Evolutionary conservation across 2,329 filamentous ascomycete genomes (phyloP), one percentile per base, ranked within the genome.

Genomic region (Cercospora nicotianae): DNA sequence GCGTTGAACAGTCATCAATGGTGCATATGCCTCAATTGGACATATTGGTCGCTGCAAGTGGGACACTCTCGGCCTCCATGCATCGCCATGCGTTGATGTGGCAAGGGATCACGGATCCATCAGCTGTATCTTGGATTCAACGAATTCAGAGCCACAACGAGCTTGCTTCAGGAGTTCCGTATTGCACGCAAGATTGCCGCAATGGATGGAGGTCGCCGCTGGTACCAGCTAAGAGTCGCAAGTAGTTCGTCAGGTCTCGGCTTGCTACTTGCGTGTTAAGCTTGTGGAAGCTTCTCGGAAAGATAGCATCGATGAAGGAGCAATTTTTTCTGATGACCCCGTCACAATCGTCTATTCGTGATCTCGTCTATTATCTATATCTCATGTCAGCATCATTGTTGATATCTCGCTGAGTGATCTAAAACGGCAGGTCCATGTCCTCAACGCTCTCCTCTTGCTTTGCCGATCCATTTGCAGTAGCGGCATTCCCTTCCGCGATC

Each of bases 401-500:
- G 31, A 20, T 59, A 18, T 5, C 6, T 23, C 9, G n/a, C 9
- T 36, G n/a, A 36, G 55, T 13, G 8, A 31, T 16, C 16, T 31
- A 88, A 75, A 91, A 91, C 1, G 89, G 88, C 72, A 90, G 78
- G 79, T 90, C 87, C 89, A 91, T 90, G 79, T 90, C 87, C 75
- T 89, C 87, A 2, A 85, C 87, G 67, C 82, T 85, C 74, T 88
- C 87, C 73, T 88, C 86, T 64, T 80, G 72, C 70, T 79, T 75
- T 3, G 65, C 67, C 18, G 55, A 20, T n/a, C 69, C 73, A 45
- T 73, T 72, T 33, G 75, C 79, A 60, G 83, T 81, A 71, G 87
- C 70, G 58, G 80, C 79, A 7, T 30, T 20, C 8, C 62, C 62
- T 12, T 51, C 23, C 18, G 58, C 51, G 13, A 59, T 23, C 70